A percentile compares a stretch with the other conserved stretches of the same genome.
phyloP scores from a whole-genome alignment of 768 basidiomycete genomes.

The Pisolithus tinctorius region DNA sequence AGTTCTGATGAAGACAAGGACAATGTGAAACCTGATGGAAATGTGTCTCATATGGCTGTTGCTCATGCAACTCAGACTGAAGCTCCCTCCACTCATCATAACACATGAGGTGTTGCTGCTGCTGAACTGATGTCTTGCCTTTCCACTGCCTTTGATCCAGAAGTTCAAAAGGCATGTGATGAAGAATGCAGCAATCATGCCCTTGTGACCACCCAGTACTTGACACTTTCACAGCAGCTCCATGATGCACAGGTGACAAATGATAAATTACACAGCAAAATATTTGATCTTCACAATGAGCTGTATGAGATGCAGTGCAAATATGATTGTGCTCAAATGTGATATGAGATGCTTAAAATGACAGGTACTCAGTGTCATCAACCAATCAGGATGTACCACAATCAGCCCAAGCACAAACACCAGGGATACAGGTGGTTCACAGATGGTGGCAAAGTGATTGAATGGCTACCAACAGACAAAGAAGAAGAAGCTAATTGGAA shows the following conservation, averaged over 20 bases:
- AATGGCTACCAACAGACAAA: too few species aligned
- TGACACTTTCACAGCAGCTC: constrained; percentile 22
- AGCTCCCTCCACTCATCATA: constrained; percentile 4
- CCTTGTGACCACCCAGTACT: constrained; percentile 19
- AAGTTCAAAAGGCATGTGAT: constrained; percentile 14
- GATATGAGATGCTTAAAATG: constrained; percentile 6
- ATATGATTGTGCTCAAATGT: constrained; percentile 12
- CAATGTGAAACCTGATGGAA: not conserved
- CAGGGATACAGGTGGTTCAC: too few species aligned
- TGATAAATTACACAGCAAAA: constrained; percentile 2
- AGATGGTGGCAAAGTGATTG: too few species aligned
- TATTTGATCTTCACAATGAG: constrained; percentile 8
- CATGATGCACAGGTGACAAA: constrained; percentile 16
- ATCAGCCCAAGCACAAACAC: too few species aligned
- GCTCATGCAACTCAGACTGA: not conserved
- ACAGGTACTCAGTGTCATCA: not conserved
- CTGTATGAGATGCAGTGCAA: constrained; percentile 8
- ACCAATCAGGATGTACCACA: too few species aligned
- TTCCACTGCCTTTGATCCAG: constrained; percentile 20
- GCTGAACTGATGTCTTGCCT: constrained; percentile 17
- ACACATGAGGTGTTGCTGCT: constrained; percentile 7
- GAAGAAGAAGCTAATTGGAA: too few species aligned
- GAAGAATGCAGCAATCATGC: constrained; percentile 14
- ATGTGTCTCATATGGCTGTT: not conserved
- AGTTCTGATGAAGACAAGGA: not conserved